Conservation (phyloP, 805 yeast species). For the Starmera caribaea region DNA sequence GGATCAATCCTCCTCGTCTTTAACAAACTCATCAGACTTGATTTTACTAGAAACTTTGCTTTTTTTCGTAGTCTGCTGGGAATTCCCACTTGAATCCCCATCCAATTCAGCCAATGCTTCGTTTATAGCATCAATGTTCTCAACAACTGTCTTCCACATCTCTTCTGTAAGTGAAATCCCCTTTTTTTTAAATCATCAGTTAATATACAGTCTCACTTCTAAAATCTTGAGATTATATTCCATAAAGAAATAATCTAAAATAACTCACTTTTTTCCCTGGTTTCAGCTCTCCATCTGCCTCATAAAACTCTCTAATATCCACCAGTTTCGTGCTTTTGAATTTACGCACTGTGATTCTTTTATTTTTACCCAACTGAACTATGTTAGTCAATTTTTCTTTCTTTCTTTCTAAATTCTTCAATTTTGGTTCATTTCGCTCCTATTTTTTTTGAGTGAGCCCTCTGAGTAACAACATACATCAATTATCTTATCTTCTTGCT, state of each 20-base stretch:
- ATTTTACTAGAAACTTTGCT: too few relatives aligned
- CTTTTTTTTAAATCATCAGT: conserved; percentile 5
- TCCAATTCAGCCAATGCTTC: conserved; percentile 35
- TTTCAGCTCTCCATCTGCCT: conserved; percentile 46
- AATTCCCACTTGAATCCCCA: not conserved
- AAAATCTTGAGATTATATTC: too few relatives aligned
- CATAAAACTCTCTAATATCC: conserved; percentile 80
- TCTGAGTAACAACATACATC: conserved; percentile 1
- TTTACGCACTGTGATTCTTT: conserved; percentile 63
- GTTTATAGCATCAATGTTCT: conserved; percentile 35
- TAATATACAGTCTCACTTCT: too few relatives aligned
- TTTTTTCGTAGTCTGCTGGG: too few relatives aligned
- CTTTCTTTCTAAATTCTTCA: too few relatives aligned
- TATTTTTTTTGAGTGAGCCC: not conserved
- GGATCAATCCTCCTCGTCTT: too few relatives aligned
- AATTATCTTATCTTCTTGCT: conserved; percentile 2
- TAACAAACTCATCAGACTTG: too few relatives aligned
- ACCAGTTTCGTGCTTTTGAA: conserved; percentile 60
- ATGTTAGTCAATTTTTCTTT: too few relatives aligned
- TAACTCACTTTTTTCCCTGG: conserved; percentile 71
- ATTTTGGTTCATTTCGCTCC: too few relatives aligned
- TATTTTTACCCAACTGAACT: conserved; percentile 44
- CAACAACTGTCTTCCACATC: conserved; percentile 41
- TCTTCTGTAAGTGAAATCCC: conserved; percentile 54
- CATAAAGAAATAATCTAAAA: not conserved